These are phyloP conservation scores for Nicotiana noctiflora DNA, from an alignment of 257 asterid species.

Conservation along the genomic window DNA sequence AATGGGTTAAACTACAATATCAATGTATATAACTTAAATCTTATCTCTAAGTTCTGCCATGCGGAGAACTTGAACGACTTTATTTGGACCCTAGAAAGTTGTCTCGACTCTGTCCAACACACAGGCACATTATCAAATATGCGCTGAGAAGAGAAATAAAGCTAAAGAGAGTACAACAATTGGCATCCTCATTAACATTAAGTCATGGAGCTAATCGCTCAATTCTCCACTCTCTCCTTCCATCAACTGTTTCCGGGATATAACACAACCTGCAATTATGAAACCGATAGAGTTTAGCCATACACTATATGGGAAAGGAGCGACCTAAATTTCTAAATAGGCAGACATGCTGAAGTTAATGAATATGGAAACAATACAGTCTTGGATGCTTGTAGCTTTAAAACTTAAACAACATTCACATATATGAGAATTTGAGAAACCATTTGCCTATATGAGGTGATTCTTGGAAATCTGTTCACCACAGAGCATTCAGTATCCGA, in stretches of 20 bases:
- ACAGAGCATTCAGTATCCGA: background rate
- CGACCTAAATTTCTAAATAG: background rate
- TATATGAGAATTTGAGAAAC: background rate
- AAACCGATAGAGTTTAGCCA: background rate
- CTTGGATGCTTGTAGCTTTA: background rate
- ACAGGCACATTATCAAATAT: background rate
- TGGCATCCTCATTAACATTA: slow-evolving; percentile 8
- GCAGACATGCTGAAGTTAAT: background rate
- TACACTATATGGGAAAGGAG: background rate
- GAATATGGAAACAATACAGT: background rate
- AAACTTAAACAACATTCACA: background rate
- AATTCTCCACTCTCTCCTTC: slow-evolving; percentile 31
- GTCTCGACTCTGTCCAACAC: background rate
- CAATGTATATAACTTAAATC: background rate
- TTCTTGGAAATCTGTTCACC: background rate
- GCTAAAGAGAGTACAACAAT: background rate
- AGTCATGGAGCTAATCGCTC: slow-evolving; percentile 44
- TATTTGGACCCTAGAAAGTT: background rate
- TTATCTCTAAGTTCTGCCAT: background rate
- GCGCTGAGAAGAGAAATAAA: background rate
- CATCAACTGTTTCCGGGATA: slow-evolving; percentile 16
- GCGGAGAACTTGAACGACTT: background rate
- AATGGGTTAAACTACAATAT: background rate
- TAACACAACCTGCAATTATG: slow-evolving; percentile 26
- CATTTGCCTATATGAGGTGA: background rate